These are phyloP conservation scores for Dactylellina haptotyla DNA, from an alignment of 2,329 filamentous ascomycete genomes.

Conservation along the genomic window DNA sequence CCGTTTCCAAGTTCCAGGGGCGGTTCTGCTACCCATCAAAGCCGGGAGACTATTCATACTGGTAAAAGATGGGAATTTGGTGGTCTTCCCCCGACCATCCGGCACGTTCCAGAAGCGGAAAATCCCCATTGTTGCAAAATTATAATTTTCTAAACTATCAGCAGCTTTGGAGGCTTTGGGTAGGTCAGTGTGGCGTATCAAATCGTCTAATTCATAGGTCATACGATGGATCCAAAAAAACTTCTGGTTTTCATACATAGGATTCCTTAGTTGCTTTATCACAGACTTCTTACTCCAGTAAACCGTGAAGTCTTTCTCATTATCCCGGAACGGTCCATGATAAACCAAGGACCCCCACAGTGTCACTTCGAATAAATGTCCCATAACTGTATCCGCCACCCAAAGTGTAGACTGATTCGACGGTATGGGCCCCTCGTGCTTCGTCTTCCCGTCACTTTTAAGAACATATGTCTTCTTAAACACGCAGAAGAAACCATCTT, in stretches of 20 bases:
- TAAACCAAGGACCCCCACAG: slow-evolving; percentile 22
- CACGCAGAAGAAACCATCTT: slow-evolving; percentile 28
- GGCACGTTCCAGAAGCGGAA: too few species aligned
- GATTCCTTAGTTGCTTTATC: neutral
- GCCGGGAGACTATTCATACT: too few species aligned
- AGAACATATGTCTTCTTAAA: slow-evolving; percentile 19
- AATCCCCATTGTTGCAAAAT: too few species aligned
- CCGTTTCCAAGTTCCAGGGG: neutral
- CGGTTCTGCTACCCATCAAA: too few species aligned
- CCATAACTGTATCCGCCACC: slow-evolving; percentile 6
- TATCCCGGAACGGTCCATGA: slow-evolving; percentile 25
- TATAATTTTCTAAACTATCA: too few species aligned
- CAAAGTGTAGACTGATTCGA: slow-evolving; percentile 6
- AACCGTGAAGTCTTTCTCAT: slow-evolving; percentile 3
- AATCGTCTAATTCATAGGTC: too few species aligned
- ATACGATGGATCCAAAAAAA: too few species aligned
- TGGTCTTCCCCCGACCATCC: too few species aligned
- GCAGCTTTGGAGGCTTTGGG: too few species aligned
- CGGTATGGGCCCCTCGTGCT: slow-evolving; percentile 1
- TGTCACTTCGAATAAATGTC: slow-evolving; percentile 25
- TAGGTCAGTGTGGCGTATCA: too few species aligned
- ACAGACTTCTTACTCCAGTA: slow-evolving; percentile 5
- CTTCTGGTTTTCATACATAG: neutral
- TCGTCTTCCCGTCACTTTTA: slow-evolving; percentile 17
- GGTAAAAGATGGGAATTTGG: too few species aligned